Percentiles rank a stretch among this genome's conserved stretches.
phyloP scores from a whole-genome alignment of 2,329 filamentous ascomycete genomes.

The Bipolaris gigantea region DNA sequence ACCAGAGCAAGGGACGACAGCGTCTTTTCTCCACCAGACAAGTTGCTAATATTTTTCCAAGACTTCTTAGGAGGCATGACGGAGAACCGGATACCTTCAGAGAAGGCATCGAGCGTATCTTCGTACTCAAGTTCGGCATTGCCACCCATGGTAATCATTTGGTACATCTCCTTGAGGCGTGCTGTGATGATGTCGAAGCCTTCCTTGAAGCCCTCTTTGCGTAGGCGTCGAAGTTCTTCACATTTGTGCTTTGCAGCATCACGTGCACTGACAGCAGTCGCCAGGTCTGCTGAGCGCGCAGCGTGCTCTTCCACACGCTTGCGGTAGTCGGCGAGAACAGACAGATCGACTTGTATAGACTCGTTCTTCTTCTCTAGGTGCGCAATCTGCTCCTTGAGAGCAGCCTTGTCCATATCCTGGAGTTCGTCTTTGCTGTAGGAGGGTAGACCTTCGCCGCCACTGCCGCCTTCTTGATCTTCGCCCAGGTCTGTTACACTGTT shows the following conservation, averaged over 20 bases:
- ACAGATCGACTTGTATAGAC: constrained; percentile 81
- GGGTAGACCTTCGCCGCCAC: constrained; percentile 58
- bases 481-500: constrained; percentile 70
- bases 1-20: constrained; percentile 89
- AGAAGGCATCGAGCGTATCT: constrained; percentile 93
- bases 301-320: constrained; percentile 82
- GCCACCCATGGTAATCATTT: constrained; percentile 99
- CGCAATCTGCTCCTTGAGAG: constrained; percentile 66
- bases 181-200: constrained; percentile 93
- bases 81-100: constrained; percentile 92
- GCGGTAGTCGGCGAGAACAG: constrained; percentile 86
- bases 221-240: constrained; percentile 85
- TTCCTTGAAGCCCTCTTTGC: constrained; percentile 97
- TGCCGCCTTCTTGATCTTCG: constrained; percentile 56
- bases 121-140: constrained; percentile 97
- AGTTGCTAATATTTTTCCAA: constrained; percentile 98
- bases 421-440: constrained; percentile 75
- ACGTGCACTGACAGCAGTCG: constrained; percentile 72
- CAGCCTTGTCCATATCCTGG: constrained; percentile 63
- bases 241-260: constrained; percentile 89
- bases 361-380: constrained; percentile 74
- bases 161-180: constrained; percentile 98
- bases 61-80: constrained; percentile 99
- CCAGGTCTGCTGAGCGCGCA: constrained; percentile 79
- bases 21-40: constrained; percentile 97